Evolutionary conservation across 306 rosid species (phyloP).

Genomic region (Mimosa pudica): DNA sequence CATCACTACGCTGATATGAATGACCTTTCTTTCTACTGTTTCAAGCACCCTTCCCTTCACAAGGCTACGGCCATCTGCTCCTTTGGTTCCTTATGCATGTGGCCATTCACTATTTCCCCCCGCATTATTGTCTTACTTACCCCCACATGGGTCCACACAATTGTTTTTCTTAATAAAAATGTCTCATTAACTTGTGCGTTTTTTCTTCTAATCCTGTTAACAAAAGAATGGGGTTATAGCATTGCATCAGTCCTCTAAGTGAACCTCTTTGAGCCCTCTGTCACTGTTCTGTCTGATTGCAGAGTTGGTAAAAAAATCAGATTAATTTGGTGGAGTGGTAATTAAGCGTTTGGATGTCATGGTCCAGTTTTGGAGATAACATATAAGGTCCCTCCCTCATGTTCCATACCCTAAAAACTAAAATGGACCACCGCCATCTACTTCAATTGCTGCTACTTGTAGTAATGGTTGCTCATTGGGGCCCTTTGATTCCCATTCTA

Average conservation of each 20-base stretch:
- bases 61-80: background rate
- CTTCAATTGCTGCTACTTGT: background rate
- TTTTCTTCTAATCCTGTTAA: background rate
- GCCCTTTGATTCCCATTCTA: conserved; percentile 27
- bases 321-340: conserved; percentile 11
- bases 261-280: no score
- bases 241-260: background rate
- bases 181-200: background rate
- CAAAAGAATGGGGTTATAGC: background rate
- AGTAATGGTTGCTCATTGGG: background rate
- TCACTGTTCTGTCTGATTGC: conserved; percentile 25
- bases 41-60: background rate
- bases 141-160: background rate
- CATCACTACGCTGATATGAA: background rate
- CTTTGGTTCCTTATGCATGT: background rate
- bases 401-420: background rate
- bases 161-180: background rate
- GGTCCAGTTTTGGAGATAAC: conserved; percentile 1
- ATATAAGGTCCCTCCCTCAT: conserved; percentile 1
- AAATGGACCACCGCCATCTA: conserved; percentile 1
- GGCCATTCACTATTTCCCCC: background rate
- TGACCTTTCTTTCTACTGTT: background rate
- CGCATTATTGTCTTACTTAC: background rate
- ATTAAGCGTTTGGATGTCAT: background rate
- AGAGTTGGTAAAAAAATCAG: conserved; percentile 6